Percentiles rank a stretch among this genome's conserved stretches.
phyloP scores from a whole-genome alignment of 2,329 filamentous ascomycete genomes.

The Pseudocercospora ulei region DNA sequence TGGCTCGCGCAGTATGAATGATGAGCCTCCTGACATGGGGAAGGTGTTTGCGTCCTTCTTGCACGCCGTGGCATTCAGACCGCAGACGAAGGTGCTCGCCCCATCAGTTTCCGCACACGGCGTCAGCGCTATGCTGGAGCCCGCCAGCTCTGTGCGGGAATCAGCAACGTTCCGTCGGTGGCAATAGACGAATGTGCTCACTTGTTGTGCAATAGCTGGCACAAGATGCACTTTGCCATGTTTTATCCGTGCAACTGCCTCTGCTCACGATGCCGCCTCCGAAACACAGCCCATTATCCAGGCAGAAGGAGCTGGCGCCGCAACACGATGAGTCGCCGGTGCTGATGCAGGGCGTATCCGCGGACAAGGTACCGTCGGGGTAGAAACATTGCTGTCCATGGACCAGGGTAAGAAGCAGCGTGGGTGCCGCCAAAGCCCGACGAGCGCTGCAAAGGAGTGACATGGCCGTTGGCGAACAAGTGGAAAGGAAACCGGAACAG shows the following conservation, averaged over 20 bases:
- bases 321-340: conserved; percentile 27
- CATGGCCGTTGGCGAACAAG: conserved; percentile 4
- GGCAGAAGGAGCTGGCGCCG: conserved; percentile 26
- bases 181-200: conserved; percentile 12
- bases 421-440: background rate
- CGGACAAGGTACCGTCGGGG: conserved; percentile 26
- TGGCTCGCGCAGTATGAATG: conserved; percentile 27
- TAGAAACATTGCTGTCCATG: conserved; percentile 29
- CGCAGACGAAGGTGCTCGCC: conserved; percentile 30
- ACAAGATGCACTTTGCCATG: conserved; percentile 29
- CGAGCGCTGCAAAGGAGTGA: conserved; percentile 2
- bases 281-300: conserved; percentile 32
- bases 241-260: conserved; percentile 31
- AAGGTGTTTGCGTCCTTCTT: conserved; percentile 24
- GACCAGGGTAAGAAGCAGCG: background rate
- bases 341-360: conserved; percentile 24
- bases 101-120: conserved; percentile 23
- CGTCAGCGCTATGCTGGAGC: conserved; percentile 22
- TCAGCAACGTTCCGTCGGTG: conserved; percentile 9
- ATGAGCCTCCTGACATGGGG: conserved; percentile 22
- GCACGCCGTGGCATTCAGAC: conserved; percentile 26
- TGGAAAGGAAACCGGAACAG: conserved; percentile 3
- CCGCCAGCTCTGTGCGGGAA: conserved; percentile 6
- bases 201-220: conserved; percentile 28
- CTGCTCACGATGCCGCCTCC: conserved; percentile 28